Evolutionary conservation across 257 asterid species (phyloP), one percentile per base, ranked within the genome.

Genomic region (Solanum clarkiae): DNA sequence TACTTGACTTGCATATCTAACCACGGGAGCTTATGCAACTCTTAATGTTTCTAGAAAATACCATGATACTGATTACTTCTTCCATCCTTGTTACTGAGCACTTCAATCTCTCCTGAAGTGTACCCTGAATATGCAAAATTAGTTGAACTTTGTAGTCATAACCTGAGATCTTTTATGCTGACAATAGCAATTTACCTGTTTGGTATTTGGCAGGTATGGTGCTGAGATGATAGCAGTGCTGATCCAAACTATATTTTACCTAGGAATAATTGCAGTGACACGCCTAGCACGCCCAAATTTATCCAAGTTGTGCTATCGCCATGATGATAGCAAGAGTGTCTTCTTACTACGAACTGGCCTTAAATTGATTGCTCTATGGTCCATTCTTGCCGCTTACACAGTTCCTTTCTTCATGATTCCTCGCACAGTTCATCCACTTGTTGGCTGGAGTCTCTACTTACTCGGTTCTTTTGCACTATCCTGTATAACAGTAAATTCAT

Each of bases 381-480:
- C 91, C 87, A 90, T 94, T 85, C 81, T 91, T 20, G 92, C 94
- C 2, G 94, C 96, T 55, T 94, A 92, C 49, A 69, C 87, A 12
- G 86, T 89, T 88, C 96, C 97, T 0, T 86, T 91, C 85, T 87
- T 91, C 84, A 66, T 91, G 11, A 88, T 91, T 44, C 97, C 97
- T 40, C 88, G 82, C 87, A 92, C 97, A 0, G 82, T 94, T 42
- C 97, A 94, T 82, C 97, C 97, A 1, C 69, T 94, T 10, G 84
- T 94, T 8, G 97, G 97, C 7, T 94, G 97, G 97, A 84, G 88
- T 51, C 90, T 94, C 81, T 94, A 94, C 87, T 82, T 93, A 86
- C 85, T 93, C 12, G 97, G 97, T 2, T 72, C 92, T 47, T 85
- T 91, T 29, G 87, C 97, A 1, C 86, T 92, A 57, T 90, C 90